Evolutionary conservation across 345 rosid species (phyloP).

Genomic region (Hypericum androsaemum): DNA sequence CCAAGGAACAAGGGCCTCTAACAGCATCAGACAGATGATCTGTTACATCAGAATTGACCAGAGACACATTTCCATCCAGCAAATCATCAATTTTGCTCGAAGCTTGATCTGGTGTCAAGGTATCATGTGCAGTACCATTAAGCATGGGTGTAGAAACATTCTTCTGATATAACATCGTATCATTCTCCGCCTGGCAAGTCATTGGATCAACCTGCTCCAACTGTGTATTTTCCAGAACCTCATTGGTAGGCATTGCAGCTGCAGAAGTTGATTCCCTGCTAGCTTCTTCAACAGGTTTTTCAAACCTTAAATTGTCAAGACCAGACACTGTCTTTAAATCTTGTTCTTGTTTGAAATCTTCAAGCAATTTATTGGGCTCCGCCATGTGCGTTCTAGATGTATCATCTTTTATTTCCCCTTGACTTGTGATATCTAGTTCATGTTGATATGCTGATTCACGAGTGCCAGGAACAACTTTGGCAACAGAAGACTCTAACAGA

Average conservation of each 20-base stretch:
- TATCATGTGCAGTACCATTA: not conserved
- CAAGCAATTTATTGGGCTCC: constrained; percentile 8
- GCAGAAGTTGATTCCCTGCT: constrained; percentile 18
- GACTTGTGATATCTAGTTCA: constrained; percentile 9
- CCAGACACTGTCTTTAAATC: constrained; percentile 17
- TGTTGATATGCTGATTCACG: constrained; percentile 3
- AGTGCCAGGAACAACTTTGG: constrained; percentile 6
- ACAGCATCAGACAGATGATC: constrained; percentile 21
- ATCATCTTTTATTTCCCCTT: constrained; percentile 21
- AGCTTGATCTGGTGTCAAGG: constrained; percentile 10
- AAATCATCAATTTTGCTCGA: constrained; percentile 9
- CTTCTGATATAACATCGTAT: constrained; percentile 11
- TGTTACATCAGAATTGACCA: constrained; percentile 10
- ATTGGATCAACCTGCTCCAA: constrained; percentile 23
- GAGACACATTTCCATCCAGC: constrained; percentile 9
- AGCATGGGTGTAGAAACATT: constrained; percentile 22
- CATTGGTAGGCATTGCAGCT: constrained; percentile 12
- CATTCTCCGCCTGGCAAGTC: constrained; percentile 16
- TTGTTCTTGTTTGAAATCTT: constrained; percentile 21
- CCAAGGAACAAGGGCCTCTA: constrained; percentile 22
- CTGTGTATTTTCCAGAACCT: constrained; percentile 22
- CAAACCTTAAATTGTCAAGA: constrained; percentile 14
- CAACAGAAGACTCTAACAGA: constrained; percentile 28
- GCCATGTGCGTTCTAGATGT: constrained; percentile 12
- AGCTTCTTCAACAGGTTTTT: constrained; percentile 12